Conservation (phyloP, 2,329 filamentous ascomycete species). For the Pyrenochaeta sp. region DNA sequence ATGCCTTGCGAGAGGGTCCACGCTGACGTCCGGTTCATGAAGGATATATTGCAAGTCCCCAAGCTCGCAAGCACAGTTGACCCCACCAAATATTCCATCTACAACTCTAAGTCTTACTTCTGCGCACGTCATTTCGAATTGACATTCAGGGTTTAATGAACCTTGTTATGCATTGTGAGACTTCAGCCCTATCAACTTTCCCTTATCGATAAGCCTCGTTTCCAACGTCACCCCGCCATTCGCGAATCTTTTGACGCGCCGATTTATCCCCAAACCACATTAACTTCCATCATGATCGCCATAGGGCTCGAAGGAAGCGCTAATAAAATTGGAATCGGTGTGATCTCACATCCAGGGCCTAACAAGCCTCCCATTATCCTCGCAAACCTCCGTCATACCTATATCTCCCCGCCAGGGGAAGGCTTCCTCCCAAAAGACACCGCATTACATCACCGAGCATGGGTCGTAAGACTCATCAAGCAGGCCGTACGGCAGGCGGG, state of each 20-base stretch:
- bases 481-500: slow-evolving; percentile 76
- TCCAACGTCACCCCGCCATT: slow-evolving; percentile 32
- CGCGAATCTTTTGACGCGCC: slow-evolving; percentile 18
- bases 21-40: no score
- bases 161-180: no score
- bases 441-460: slow-evolving; percentile 86
- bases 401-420: slow-evolving; percentile 87
- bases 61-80: no score
- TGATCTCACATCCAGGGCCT: slow-evolving; percentile 78
- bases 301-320: slow-evolving; percentile 89
- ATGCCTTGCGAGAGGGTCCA: no score
- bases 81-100: background rate
- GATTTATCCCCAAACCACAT: background rate
- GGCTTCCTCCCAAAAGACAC: slow-evolving; percentile 98
- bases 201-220: slow-evolving; percentile 29
- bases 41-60: no score
- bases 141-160: no score
- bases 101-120: background rate
- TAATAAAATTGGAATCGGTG: slow-evolving; percentile 95
- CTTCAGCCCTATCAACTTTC: slow-evolving; percentile 17
- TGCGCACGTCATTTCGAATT: no score
- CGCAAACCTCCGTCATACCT: slow-evolving; percentile 94
- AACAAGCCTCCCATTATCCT: slow-evolving; percentile 67
- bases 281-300: slow-evolving; percentile 65
- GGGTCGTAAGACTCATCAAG: slow-evolving; percentile 84